phyloP scores from a whole-genome alignment of 108 stramenopile genomes.

The Nitzschia sp. region DNA sequence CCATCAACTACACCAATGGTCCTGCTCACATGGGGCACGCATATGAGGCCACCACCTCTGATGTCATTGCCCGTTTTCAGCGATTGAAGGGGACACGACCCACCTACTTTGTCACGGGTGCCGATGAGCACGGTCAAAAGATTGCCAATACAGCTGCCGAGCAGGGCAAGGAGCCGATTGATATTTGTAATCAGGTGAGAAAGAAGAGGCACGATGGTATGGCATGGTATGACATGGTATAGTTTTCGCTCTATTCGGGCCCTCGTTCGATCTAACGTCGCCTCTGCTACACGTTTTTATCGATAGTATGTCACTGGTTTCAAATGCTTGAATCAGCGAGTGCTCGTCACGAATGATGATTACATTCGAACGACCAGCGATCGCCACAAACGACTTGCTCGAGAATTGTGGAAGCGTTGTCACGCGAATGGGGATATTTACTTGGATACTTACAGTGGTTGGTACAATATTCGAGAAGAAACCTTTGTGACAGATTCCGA shows the following conservation, averaged over 20 bases:
- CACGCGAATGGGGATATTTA: slow-evolving; percentile 91
- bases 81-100: slow-evolving; percentile 62
- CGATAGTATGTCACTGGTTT: slow-evolving; percentile 84
- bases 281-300: background rate
- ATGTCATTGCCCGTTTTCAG: slow-evolving; percentile 90
- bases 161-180: slow-evolving; percentile 80
- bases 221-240: background rate
- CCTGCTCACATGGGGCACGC: slow-evolving; percentile 99
- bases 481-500: slow-evolving; percentile 96
- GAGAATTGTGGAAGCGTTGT: slow-evolving; percentile 87
- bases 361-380: slow-evolving; percentile 94
- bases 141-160: slow-evolving; percentile 93
- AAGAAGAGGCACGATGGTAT: background rate
- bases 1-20: slow-evolving; percentile 99
- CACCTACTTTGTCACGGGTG: slow-evolving; percentile 92
- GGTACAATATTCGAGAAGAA: slow-evolving; percentile 99
- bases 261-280: background rate
- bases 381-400: slow-evolving; percentile 87
- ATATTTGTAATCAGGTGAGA: slow-evolving; percentile 89
- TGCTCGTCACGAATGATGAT: slow-evolving; percentile 92
- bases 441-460: slow-evolving; percentile 88
- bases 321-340: slow-evolving; percentile 88
- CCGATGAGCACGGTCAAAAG: slow-evolving; percentile 99
- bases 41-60: slow-evolving; percentile 93
- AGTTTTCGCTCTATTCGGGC: background rate